Base-by-base conservation (phyloP, 1,284 basidiomycete species). In the Malassezia obtusa region DNA sequence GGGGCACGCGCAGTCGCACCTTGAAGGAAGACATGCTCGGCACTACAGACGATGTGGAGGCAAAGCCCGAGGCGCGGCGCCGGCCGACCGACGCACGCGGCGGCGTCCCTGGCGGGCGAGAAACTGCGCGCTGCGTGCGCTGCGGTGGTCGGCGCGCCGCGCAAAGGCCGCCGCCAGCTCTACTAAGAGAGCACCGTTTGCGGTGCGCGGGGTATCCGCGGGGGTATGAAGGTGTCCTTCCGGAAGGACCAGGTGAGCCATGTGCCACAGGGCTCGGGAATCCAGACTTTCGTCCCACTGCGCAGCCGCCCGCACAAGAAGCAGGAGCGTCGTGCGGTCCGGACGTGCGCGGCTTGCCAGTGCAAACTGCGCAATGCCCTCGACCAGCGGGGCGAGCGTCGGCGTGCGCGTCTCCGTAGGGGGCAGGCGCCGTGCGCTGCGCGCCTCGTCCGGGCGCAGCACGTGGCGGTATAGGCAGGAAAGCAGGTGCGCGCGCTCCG, bases 1-100 rank as follows among this genome's bases (percentile, higher is more conserved):
- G n/a, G 31, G 53, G 53, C 48, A 56, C 49, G 37, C 53, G 53
- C 38, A 50, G 44, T n/a, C 32, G 35, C 32, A 56, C 53, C 45
- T 56, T 50, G 35, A 50, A 50, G 14, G 38, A 30, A 41, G 53
- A 50, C 44, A 56, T 56, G 24, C 19, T 14, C 25, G 22, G 35
- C 22, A 19, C 11, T 22, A 32, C 11, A 8, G 36, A 21, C 24
- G 30, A 43, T 50, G 49, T 50, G 49, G 49, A 50, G 49, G 49
- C 32, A 28, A 28, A 25, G 39, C n/a, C 39, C 21, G 37, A 19
- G 21, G 14, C 31, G 31, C 10, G 7, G 11, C 22, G 17, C 15
- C 12, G 14, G 19, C 17, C 5, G 36, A n/a, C 15, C 46, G 49
- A 19, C 14, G 30, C 17, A 52, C 39, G 22, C 51, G 51, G 17